phyloP scores from a whole-genome alignment of 2,329 filamentous ascomycete genomes.

The Stagonosporopsis cucurbitacearum region DNA sequence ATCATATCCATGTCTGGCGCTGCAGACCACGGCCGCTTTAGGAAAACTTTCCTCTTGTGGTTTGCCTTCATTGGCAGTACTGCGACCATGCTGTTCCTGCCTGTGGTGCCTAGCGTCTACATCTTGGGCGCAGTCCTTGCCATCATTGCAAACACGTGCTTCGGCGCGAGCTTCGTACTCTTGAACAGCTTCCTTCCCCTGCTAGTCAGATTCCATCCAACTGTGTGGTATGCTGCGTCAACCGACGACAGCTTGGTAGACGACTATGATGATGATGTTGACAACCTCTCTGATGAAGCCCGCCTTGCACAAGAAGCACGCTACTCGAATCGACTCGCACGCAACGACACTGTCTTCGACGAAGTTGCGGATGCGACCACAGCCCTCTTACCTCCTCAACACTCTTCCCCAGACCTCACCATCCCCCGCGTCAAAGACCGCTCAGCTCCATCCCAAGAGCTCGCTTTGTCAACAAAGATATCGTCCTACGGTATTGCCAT shows the following conservation, averaged over 20 bases:
- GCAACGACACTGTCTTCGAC: constrained; percentile 35
- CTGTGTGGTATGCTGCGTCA: constrained; percentile 49
- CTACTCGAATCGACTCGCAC: constrained; percentile 36
- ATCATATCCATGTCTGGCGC: constrained; percentile 97
- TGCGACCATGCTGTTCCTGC: constrained; percentile 87
- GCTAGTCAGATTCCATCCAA: constrained; percentile 84
- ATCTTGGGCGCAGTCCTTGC: constrained; percentile 82
- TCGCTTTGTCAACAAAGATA: constrained; percentile 85
- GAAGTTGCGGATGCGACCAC: constrained; percentile 45
- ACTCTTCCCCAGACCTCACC: constrained; percentile 35
- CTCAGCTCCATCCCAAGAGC: constrained; percentile 65
- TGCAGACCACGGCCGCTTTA: constrained; percentile 86
- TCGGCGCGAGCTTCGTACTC: constrained; percentile 93
- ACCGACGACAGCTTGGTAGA: constrained; percentile 31
- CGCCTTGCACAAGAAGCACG: constrained; percentile 34
- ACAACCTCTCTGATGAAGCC: constrained; percentile 25
- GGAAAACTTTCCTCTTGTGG: constrained; percentile 83
- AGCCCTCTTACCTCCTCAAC: constrained; percentile 44
- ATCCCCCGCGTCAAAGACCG: constrained; percentile 39
- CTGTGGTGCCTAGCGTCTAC: constrained; percentile 76
- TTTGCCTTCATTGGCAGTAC: constrained; percentile 85
- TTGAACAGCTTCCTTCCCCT: constrained; percentile 94
- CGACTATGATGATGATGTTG: constrained; percentile 39
- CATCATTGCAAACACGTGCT: constrained; percentile 90
- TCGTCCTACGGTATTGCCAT: constrained; percentile 93